These are phyloP conservation scores for Fistulinella prunicolor DNA, from an alignment of 768 basidiomycete genomes.

Conservation along the genomic window DNA sequence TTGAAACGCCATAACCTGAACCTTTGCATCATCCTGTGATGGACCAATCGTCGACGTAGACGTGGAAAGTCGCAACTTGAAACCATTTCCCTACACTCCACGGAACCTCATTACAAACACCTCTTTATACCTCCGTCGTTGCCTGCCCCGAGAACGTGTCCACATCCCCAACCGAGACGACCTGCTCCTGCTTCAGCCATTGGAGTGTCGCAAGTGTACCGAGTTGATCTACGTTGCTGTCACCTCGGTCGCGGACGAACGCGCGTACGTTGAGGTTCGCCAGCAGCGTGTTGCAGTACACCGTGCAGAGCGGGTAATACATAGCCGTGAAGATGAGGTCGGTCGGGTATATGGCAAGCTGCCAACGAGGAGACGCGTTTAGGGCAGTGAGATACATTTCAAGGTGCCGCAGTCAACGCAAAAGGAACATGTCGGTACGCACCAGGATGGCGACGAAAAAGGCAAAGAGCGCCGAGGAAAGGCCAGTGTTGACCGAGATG, in stretches of 20 bases:
- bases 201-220: conserved; percentile 1
- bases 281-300: conserved; percentile 35
- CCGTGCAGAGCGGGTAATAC: conserved; percentile 31
- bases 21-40: too few relatives aligned
- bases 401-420: background rate
- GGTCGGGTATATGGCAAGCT: conserved; percentile 24
- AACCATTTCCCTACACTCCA: too few relatives aligned
- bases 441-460: conserved; percentile 22
- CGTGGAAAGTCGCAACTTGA: too few relatives aligned
- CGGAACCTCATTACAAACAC: too few relatives aligned
- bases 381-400: too few relatives aligned
- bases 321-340: conserved; percentile 23
- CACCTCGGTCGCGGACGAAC: conserved; percentile 12
- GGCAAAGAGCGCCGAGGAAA: conserved; percentile 22
- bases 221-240: background rate
- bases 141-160: too few relatives aligned
- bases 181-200: conserved; percentile 11
- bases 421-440: too few relatives aligned
- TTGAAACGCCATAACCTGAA: too few relatives aligned
- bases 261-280: conserved; percentile 31
- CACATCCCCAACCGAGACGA: background rate
- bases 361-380: background rate
- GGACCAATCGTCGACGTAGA: too few relatives aligned
- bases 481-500: conserved; percentile 25
- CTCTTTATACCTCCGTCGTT: background rate